Percentiles rank a stretch among this genome's conserved stretches.
These are phyloP conservation scores for Paraleonurus japonicus DNA, from an alignment of 257 asterid genomes.

Conservation along the genomic window DNA sequence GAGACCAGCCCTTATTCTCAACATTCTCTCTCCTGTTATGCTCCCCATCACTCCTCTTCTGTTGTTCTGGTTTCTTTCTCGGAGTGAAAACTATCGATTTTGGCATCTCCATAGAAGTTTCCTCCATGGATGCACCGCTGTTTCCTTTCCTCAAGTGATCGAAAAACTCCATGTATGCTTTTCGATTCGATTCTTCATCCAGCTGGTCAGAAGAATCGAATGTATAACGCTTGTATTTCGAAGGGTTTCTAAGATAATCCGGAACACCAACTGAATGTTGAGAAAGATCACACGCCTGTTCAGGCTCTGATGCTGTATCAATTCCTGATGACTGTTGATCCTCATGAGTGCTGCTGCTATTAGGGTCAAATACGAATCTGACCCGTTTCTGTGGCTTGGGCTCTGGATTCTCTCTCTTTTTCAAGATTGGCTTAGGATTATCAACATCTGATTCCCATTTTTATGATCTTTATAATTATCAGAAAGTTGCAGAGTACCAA, in stretches of 20 bases:
- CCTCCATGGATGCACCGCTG: constrained; percentile 24
- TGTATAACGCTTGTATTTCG: constrained; percentile 70
- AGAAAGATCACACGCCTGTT: constrained; percentile 29
- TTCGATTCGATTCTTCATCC: constrained; percentile 63
- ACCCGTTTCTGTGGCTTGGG: constrained; percentile 65
- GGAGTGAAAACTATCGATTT: constrained; percentile 58
- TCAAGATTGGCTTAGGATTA: constrained; percentile 61
- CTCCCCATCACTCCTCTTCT: constrained; percentile 28
- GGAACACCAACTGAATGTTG: constrained; percentile 43
- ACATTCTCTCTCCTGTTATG: constrained; percentile 21
- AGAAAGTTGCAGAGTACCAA: constrained; percentile 41
- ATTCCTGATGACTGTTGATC: constrained; percentile 27
- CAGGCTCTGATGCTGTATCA: no score
- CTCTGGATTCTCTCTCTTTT: constrained; percentile 45
- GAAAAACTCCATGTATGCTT: constrained; percentile 57
- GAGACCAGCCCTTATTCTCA: constrained; percentile 39
- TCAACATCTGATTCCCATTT: constrained; percentile 21
- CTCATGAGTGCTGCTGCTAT: constrained; percentile 26
- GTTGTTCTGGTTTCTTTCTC: constrained; percentile 38
- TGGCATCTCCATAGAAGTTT: constrained; percentile 33
- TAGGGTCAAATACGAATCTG: constrained; percentile 43
- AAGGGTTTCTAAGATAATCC: constrained; percentile 74
- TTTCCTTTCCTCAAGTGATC: constrained; percentile 40
- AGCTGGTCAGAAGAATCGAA: constrained; percentile 53
- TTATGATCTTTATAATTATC: constrained; percentile 27